These are phyloP conservation scores for Malassezia arunalokei DNA, from an alignment of 1,284 basidiomycete genomes.

Conservation along the genomic window DNA sequence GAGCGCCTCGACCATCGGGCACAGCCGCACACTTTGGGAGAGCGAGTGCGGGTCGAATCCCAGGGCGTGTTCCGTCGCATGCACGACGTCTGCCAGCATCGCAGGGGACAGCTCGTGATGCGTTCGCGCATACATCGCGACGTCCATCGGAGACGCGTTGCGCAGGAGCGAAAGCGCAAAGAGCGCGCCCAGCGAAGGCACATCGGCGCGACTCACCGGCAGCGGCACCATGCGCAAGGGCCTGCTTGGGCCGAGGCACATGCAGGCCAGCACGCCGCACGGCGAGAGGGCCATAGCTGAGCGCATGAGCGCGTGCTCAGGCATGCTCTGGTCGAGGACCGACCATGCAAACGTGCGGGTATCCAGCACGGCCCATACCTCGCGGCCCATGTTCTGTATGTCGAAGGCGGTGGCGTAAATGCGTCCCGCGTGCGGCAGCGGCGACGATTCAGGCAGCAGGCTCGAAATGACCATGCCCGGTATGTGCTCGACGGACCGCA, in stretches of 20 bases:
- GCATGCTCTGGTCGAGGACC: neutral
- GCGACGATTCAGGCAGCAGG: neutral
- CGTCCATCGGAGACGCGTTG: neutral
- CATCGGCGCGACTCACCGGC: neutral
- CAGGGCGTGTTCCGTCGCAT: neutral
- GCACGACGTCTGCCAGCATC: neutral
- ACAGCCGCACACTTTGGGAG: neutral
- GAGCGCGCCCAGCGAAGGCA: neutral
- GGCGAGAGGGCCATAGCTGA: slow-evolving; percentile 3
- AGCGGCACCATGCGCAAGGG: neutral
- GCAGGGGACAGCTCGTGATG: neutral
- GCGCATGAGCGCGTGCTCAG: neutral
- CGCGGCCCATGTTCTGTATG: neutral
- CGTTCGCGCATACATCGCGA: neutral
- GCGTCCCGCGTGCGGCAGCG: neutral
- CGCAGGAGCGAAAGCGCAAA: slow-evolving; percentile 3
- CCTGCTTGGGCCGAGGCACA: neutral
- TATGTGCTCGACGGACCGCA: neutral
- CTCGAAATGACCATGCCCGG: neutral
- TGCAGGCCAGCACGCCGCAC: neutral
- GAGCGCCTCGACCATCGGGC: neutral
- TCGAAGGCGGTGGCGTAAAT: neutral
- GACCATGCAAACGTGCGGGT: neutral
- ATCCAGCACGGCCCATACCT: slow-evolving; percentile 6
- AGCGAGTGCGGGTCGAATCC: neutral